Evolutionary conservation across 495 filamentous ascomycete genomes (phyloP).

Genomic region (Penicillium goetzii): DNA sequence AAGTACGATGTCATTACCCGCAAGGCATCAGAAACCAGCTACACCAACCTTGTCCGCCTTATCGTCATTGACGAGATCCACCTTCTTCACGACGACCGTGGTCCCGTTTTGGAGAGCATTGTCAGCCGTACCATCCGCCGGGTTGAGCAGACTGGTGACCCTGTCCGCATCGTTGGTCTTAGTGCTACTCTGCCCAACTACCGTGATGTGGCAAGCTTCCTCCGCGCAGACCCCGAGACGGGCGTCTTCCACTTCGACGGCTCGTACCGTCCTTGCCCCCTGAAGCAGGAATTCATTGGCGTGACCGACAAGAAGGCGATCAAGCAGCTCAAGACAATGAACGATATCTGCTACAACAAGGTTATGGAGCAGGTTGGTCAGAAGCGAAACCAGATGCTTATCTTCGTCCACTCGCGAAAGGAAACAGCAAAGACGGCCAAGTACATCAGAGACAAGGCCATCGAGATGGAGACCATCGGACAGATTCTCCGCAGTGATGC

Average conservation of each 20-base stretch:
- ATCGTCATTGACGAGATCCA: constrained; percentile 99
- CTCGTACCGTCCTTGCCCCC: constrained; percentile 87
- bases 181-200: constrained; percentile 97
- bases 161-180: constrained; percentile 87
- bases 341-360: constrained; percentile 97
- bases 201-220: constrained; percentile 92
- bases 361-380: constrained; percentile 94
- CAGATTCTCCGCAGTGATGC: constrained; percentile 94
- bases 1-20: constrained; percentile 99
- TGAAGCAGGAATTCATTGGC: constrained; percentile 97
- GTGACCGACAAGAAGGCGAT: constrained; percentile 98
- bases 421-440: constrained; percentile 97
- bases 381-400: constrained; percentile 93
- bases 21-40: constrained; percentile 95
- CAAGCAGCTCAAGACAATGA: constrained; percentile 99
- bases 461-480: constrained; percentile 95
- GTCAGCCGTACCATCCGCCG: constrained; percentile 91
- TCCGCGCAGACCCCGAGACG: constrained; percentile 83
- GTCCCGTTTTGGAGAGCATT: constrained; percentile 95
- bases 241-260: constrained; percentile 97
- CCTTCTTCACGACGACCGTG: constrained; percentile 94
- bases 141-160: constrained; percentile 90
- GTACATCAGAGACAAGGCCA: constrained; percentile 92
- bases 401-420: constrained; percentile 97
- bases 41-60: constrained; percentile 92